A percentile compares a stretch with the other conserved stretches of the same genome.
These are phyloP conservation scores for Leccinum fibrillosum DNA, from an alignment of 768 basidiomycete species.

Conservation along the genomic window DNA sequence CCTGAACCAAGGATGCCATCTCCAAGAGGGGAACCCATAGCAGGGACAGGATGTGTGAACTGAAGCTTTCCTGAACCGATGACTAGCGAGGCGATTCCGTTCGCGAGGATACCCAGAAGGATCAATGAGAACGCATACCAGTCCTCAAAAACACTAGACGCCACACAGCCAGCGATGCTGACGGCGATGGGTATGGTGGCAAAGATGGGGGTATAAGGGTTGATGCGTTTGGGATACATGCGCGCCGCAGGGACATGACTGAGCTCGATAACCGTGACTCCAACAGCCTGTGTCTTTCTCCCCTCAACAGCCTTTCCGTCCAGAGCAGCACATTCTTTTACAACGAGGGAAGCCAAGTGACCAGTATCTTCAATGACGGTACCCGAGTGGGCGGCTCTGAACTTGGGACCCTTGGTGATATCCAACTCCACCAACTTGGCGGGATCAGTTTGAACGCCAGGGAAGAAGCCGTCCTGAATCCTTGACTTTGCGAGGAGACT, in stretches of 20 bases:
- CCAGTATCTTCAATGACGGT: constrained; percentile 29
- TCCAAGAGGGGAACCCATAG: constrained; percentile 25
- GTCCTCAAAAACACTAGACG: constrained; percentile 28
- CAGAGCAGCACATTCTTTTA: constrained; percentile 19
- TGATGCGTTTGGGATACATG: constrained; percentile 20
- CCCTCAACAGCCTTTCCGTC: constrained; percentile 18
- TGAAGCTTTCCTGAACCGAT: constrained; percentile 23
- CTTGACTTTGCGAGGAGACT: constrained; percentile 31
- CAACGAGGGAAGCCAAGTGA: constrained; percentile 30
- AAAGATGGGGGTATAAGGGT: constrained; percentile 19
- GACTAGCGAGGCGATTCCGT: constrained; percentile 28
- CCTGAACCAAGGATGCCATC: constrained; percentile 29
- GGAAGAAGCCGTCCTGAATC: constrained; percentile 34
- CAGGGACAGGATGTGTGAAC: constrained; percentile 26
- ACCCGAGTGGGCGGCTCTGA: constrained; percentile 32
- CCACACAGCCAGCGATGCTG: constrained; percentile 27
- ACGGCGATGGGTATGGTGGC: constrained; percentile 31
- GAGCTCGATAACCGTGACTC: constrained; percentile 30
- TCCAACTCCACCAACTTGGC: constrained; percentile 31
- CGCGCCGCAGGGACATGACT: constrained; percentile 16
- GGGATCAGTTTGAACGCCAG: constrained; percentile 32
- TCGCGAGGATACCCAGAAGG: constrained; percentile 31
- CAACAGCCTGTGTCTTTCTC: constrained; percentile 22
- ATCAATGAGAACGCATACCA: constrained; percentile 36
- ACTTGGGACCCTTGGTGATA: constrained; percentile 31